These are phyloP conservation scores for Coemansia sp. DNA, from an alignment of 371 early-diverging fungal species.

Conservation along the genomic window DNA sequence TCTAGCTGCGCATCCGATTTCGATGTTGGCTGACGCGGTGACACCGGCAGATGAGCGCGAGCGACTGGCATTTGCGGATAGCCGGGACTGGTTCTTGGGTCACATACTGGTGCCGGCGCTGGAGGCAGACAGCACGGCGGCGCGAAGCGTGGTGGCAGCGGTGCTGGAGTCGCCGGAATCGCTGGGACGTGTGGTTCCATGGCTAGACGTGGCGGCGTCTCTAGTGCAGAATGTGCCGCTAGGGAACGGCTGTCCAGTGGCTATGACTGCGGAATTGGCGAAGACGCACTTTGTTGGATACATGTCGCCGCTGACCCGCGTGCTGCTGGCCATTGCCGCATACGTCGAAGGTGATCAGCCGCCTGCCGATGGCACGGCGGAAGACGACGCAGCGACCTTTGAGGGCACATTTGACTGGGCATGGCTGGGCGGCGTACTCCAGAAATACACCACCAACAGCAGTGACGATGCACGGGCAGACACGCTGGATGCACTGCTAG, in stretches of 20 bases:
- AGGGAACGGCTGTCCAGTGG: conserved; percentile 34
- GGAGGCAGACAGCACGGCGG: background rate
- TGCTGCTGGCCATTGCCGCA: conserved; percentile 28
- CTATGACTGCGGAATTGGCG: conserved; percentile 18
- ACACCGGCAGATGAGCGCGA: conserved; percentile 5
- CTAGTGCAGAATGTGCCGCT: conserved; percentile 30
- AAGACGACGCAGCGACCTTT: conserved; percentile 3
- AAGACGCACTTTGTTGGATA: conserved; percentile 36
- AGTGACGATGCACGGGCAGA: conserved; percentile 8
- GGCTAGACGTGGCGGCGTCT: conserved; percentile 38
- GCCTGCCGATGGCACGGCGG: background rate
- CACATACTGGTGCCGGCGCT: conserved; percentile 35
- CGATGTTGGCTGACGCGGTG: conserved; percentile 14
- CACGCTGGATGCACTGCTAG: conserved; percentile 38
- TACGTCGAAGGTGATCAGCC: conserved; percentile 7
- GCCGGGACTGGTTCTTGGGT: conserved; percentile 39
- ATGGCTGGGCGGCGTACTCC: conserved; percentile 28
- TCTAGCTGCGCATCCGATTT: conserved; percentile 23
- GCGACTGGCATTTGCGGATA: conserved; percentile 33
- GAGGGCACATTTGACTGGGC: conserved; percentile 24
- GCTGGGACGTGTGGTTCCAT: conserved; percentile 28
- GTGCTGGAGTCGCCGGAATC: conserved; percentile 23
- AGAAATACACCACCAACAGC: conserved; percentile 15
- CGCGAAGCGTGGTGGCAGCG: conserved; percentile 21
- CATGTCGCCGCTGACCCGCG: conserved; percentile 40